Conservation (phyloP, 2,329 filamentous ascomycete species). For the Nothopassalora personata region DNA sequence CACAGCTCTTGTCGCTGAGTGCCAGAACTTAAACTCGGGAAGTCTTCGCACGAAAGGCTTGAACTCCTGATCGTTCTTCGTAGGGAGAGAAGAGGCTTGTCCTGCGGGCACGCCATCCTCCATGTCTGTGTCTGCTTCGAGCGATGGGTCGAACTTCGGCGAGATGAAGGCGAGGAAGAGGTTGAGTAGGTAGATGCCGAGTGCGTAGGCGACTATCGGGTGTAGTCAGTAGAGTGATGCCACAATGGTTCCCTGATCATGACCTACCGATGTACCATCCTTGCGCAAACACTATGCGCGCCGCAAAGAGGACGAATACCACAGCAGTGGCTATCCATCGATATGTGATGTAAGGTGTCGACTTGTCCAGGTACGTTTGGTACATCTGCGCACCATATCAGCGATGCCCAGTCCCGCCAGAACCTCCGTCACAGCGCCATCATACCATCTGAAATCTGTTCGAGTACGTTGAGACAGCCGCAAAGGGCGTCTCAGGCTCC, state of each 20-base stretch:
- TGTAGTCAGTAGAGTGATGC: not conserved
- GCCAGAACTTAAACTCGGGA: conserved; percentile 99
- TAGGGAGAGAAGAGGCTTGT: conserved; percentile 68
- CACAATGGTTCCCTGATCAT: too few species aligned
- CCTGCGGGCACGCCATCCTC: conserved; percentile 68
- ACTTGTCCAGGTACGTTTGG: conserved; percentile 89
- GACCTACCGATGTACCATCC: conserved; percentile 94
- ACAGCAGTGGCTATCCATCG: conserved; percentile 82
- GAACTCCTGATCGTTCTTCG: conserved; percentile 96
- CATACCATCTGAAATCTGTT: conserved; percentile 66
- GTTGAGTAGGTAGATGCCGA: conserved; percentile 98
- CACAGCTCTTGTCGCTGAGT: conserved; percentile 85
- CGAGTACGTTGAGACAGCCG: conserved; percentile 80
- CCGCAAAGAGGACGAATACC: conserved; percentile 73
- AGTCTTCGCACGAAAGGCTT: conserved; percentile 91
- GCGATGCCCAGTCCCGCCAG: not conserved
- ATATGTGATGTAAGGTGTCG: conserved; percentile 82
- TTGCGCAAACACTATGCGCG: conserved; percentile 85
- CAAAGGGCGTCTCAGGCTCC: conserved; percentile 90
- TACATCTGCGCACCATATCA: conserved; percentile 60
- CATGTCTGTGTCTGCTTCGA: conserved; percentile 91
- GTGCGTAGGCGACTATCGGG: conserved; percentile 78
- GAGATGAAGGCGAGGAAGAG: conserved; percentile 97
- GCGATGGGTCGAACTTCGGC: conserved; percentile 97
- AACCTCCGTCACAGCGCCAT: not conserved